Base-by-base conservation (phyloP, 2,329 filamentous ascomycete species). In the Pseudogymnoascus sp. region DNA sequence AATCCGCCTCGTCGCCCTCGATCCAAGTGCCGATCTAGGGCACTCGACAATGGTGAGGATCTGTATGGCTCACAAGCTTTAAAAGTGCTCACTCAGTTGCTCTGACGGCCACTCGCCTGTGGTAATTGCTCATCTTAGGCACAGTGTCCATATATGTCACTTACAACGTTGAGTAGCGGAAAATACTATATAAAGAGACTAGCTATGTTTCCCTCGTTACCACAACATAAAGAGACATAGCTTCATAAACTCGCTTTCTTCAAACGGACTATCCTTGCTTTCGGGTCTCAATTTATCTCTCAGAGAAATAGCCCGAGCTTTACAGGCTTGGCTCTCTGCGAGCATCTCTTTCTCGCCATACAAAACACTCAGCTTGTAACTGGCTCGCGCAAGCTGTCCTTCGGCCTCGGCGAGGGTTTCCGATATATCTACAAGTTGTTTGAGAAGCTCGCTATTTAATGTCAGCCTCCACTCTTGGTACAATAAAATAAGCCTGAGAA, bases 191-290 rank as follows among this genome's bases (percentile, higher is more conserved):
- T 19, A 35, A 37, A 33, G 14, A 56, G 8, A 22, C 14, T 61
- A 24, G 2, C 19, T 62, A 28, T 16, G 19, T 19, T 19, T 11
- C n/a, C 19, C 2, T 50, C 6, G 14, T 60, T 12, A 62, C 61
- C 61, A 62, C 33, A 62, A 38, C 61, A 62, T 62, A 33, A 33
- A 62, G n/a, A 31, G 61, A 61, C 61, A 62, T 16, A 61, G 61
- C 28, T 62, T 62, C 50, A 61, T 37, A 6, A 60, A 62, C 50
- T 62, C 61, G 28, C 14, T 19, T 28, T 62, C 33, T 24, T 62
- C 50, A 41, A 61, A 62, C 3, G 22, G 61, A 11, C 14, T 11
- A 10, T 41, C 61, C 14, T 33, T 41, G 4, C 4, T 14, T 8
- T 62, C 61, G 10, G 50, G 61, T 24, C 22, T 37, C 19, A 62